Percentiles rank a stretch among this genome's conserved stretches.
These are phyloP conservation scores for Mortierella sp. DNA, from an alignment of 371 early-diverging fungal species.

Conservation along the genomic window DNA sequence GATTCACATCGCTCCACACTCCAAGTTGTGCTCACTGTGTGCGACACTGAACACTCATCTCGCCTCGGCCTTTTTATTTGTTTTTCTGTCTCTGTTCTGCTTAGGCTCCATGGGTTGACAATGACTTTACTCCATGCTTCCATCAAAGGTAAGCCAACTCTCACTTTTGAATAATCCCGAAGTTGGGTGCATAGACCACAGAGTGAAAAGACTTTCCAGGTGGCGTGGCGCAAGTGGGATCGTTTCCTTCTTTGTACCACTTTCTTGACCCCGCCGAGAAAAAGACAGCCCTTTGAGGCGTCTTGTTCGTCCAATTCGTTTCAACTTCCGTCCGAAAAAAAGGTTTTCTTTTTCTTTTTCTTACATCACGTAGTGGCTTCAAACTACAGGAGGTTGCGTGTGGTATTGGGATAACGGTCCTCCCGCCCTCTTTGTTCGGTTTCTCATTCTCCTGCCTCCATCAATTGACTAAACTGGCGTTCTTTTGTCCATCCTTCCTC, in stretches of 20 bases:
- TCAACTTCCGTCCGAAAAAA: conserved; percentile 2
- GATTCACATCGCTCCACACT: background rate
- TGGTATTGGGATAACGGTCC: background rate
- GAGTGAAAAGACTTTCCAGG: background rate
- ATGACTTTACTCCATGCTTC: conserved; percentile 57
- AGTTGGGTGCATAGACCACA: background rate
- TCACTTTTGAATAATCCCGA: background rate
- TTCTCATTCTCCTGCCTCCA: background rate
- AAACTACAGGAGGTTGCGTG: background rate
- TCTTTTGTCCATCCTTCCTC: background rate
- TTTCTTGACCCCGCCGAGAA: background rate
- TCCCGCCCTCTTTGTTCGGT: too few relatives aligned
- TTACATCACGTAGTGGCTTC: background rate
- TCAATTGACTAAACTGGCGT: background rate
- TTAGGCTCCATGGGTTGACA: conserved; percentile 47
- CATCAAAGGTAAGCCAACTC: conserved; percentile 43
- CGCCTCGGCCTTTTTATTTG: background rate
- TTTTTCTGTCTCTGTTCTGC: background rate
- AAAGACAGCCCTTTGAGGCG: background rate
- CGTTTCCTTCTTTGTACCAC: conserved; percentile 8
- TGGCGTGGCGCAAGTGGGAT: background rate
- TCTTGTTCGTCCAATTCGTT: background rate
- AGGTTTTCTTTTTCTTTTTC: background rate
- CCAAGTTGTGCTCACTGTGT: background rate
- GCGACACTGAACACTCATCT: background rate